Percentiles rank a stretch among this genome's conserved stretches.
Evolutionary conservation across 805 yeast genomes (phyloP).

Genomic region (Wickerhamomyces mucosus): DNA sequence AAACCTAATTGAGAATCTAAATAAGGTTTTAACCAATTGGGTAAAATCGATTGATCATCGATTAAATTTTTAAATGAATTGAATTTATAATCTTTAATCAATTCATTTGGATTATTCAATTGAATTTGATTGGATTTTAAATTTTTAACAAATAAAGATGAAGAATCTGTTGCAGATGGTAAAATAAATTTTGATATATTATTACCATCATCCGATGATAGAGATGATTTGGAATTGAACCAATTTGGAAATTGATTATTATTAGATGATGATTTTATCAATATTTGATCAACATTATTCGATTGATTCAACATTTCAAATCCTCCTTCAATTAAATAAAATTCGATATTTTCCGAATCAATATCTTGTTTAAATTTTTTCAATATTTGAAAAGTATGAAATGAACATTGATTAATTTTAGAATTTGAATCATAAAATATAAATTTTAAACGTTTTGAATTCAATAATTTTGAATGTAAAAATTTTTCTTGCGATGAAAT

Average conservation of each 20-base stretch:
- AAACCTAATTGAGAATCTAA: constrained; percentile 7
- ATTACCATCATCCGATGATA: neutral
- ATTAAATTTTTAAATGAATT: neutral
- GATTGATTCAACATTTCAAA: too few relatives aligned
- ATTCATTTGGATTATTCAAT: neutral
- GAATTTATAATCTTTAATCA: neutral
- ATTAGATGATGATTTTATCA: too few relatives aligned
- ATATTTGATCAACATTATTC: too few relatives aligned
- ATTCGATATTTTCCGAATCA: constrained; percentile 5
- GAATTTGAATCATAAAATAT: constrained; percentile 20
- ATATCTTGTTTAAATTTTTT: constrained; percentile 15
- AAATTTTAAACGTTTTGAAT: constrained; percentile 5
- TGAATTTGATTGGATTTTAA: neutral
- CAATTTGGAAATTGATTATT: too few relatives aligned
- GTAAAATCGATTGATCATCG: constrained; percentile 22
- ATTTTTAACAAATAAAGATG: neutral
- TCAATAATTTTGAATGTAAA: constrained; percentile 9
- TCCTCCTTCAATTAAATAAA: constrained; percentile 16
- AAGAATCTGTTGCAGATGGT: neutral
- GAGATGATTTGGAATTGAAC: neutral
- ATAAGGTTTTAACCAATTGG: constrained; percentile 41
- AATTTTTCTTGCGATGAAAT: constrained; percentile 12
- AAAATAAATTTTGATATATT: neutral
- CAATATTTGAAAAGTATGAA: constrained; percentile 18
- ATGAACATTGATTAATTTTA: constrained; percentile 12